Base-by-base conservation (phyloP, 2,329 filamentous ascomycete species). In the Tolypocladium endophyticum region DNA sequence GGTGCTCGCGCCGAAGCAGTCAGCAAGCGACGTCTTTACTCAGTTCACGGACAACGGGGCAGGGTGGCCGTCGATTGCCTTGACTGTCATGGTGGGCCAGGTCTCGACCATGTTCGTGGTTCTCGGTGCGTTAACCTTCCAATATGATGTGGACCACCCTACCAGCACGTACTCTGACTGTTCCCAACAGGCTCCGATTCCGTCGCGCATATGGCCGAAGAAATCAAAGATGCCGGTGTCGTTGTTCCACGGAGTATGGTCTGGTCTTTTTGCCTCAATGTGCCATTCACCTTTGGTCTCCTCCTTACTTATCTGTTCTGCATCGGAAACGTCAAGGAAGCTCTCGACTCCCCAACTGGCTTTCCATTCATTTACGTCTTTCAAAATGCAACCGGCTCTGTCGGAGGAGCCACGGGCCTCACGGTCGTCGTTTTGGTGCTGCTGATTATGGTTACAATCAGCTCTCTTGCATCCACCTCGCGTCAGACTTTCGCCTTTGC, bases 401-500 rank as follows among this genome's bases (percentile, higher is more conserved):
- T 60, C 0, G 47, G 52, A 6, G 65, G 62, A 1, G 65, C 66
- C 36, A 70, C 64, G 4, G 68, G 63, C 36, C 67, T 70, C 61
- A 64, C 68, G 3, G 59, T 63, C 43, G 64, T 70, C 11, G 62
- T 71, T n/a, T 60, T 69, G 28, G 57, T 65, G n/a, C 65, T 69
- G 58, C 60, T 63, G 20, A 60, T 65, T 16, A 67, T 67, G 23
- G 64, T 66, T n/a, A 66, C 64, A 33, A 60, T 70, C 30, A 69
- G 66, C 45, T 64, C 65, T n/a, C 64, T 69, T 1, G 69, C 70
- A 18, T 68, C 68, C 4, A 66, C 68, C 1, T 71, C 69, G 2
- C 66, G 70, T 1, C 68, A 70, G 61, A 64, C 70, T 0, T 71
- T 65, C 61, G 69, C 70, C 14, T 71, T 71, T 63, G 67, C 69